phyloP scores from a whole-genome alignment of 2,329 filamentous ascomycete species.

The Alternaria angustiovoidea region DNA sequence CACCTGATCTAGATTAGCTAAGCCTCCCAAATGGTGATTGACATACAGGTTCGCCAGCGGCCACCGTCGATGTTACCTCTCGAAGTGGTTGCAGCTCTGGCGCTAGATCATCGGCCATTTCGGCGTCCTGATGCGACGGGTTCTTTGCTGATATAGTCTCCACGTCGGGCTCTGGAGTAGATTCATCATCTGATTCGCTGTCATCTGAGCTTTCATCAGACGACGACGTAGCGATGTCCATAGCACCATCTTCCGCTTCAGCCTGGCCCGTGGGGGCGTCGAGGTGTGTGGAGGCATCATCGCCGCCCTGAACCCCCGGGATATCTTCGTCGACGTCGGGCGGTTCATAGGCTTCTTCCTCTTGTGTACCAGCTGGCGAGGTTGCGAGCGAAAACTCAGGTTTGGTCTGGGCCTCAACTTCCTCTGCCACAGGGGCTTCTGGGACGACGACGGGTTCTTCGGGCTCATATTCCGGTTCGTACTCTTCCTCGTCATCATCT shows the following conservation, averaged over 20 bases:
- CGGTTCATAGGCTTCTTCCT: constrained; percentile 45
- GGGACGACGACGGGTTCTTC: constrained; percentile 27
- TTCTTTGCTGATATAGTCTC: constrained; percentile 22
- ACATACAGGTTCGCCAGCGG: constrained; percentile 34
- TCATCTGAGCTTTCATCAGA: constrained; percentile 36
- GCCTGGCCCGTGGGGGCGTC: constrained; percentile 9
- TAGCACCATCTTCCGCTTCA: constrained; percentile 42
- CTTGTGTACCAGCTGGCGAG: constrained; percentile 32
- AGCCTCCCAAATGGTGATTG: not conserved
- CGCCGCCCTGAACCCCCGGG: constrained; percentile 13
- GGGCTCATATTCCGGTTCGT: constrained; percentile 38
- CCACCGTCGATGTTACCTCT: constrained; percentile 19
- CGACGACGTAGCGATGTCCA: constrained; percentile 47
- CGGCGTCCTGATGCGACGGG: constrained; percentile 18
- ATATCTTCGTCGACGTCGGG: constrained; percentile 38
- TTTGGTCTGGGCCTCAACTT: constrained; percentile 10
- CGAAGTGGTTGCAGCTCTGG: constrained; percentile 50
- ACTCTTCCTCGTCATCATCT: constrained; percentile 35
- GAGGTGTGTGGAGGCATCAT: not conserved
- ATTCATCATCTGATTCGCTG: constrained; percentile 31
- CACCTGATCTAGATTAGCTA: constrained; percentile 32
- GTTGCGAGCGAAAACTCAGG: constrained; percentile 13
- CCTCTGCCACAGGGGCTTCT: constrained; percentile 12
- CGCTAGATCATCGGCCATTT: constrained; percentile 51
- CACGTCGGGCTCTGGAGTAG: constrained; percentile 21